Evolutionary conservation across 139 green algal genomes (phyloP), one percentile per base, ranked within the genome.

Genomic region (Bryopsis sp.): DNA sequence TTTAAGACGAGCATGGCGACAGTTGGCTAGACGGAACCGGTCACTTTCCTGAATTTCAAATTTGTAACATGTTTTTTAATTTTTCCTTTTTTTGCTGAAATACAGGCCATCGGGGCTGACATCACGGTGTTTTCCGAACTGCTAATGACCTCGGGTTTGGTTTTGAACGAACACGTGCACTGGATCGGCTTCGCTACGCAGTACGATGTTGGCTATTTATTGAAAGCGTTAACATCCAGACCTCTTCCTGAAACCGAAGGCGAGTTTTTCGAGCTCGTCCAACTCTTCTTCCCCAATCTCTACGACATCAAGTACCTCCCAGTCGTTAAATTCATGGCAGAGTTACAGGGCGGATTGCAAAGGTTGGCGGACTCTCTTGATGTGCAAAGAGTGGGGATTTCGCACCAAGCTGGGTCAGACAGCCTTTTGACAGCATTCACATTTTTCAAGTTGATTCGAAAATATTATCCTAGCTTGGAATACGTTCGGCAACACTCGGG

Each of bases 291-390:
- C 31, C 58, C 58, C 4, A 65, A 65, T 22, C n/a, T 65, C 7
- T 65, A 65, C n/a, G 58, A 65, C 31, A 65, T 65, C 26, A 65
- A 65, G 58, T 65, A 65, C 31, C 58, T 65, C 31, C 58, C 58
- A 47, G 58, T 65, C 32, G 58, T 65, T 31, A 65, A 65, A 22
- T 65, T 65, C 58, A 22, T 65, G 31, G 58, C 58, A 24, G 58
- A 65, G 58, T 33, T 65, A 11, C 58, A 65, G n/a, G 58, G 58
- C 8, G 58, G 58, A 24, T 33, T 65, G 26, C 8, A 33, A 32
- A 31, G 58, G 26, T 26, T 65, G 58, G 58, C 58, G 24, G 58
- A 65, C 32, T 11, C 58, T 15, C 28, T 65, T 31, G 58, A 39
- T 22, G 58, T 65, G 7, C 4, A 39, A 26, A 65, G 58, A 43